Conservation (phyloP, 345 rosid genomes). For the Brassica nigra region DNA sequence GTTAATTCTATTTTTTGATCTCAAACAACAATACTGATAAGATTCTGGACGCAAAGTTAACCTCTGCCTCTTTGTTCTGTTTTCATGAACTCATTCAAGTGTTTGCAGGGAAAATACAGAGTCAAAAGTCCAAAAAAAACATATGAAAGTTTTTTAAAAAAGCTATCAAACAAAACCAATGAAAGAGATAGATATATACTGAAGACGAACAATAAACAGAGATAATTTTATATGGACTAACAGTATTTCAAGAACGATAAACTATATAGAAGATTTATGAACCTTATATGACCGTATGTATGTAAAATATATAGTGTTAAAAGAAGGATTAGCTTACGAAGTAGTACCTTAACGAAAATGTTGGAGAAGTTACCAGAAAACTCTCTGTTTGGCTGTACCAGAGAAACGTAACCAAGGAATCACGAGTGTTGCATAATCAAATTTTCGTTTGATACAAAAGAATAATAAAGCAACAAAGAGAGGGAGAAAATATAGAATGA, state of each 20-base stretch:
- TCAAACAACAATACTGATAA: not conserved
- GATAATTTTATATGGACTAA: not conserved
- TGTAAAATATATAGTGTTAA: not conserved
- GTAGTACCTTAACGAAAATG: conserved; percentile 24
- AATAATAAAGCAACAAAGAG: not conserved
- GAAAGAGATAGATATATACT: not conserved
- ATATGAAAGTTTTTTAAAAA: not conserved
- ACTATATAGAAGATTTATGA: not conserved
- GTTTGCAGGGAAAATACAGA: conserved; percentile 14
- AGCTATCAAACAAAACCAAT: conserved; percentile 1
- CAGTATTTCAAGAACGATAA: conserved; percentile 16
- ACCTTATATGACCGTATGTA: not conserved
- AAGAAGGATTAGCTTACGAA: conserved; percentile 8
- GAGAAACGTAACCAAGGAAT: conserved; percentile 1
- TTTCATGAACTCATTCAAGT: conserved; percentile 4
- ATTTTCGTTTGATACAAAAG: not conserved
- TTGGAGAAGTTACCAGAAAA: not conserved
- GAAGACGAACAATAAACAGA: conserved; percentile 1
- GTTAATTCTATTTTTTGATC: not conserved
- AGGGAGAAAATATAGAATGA: not conserved
- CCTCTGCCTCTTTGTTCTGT: conserved; percentile 21
- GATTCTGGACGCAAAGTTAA: not conserved
- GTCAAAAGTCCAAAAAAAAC: not conserved
- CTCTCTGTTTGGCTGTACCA: not conserved
- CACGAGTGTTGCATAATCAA: conserved; percentile 1